These are phyloP conservation scores for Pontederia crassipes DNA, from an alignment of 176 grass and related monocot genomes.

Conservation along the genomic window DNA sequence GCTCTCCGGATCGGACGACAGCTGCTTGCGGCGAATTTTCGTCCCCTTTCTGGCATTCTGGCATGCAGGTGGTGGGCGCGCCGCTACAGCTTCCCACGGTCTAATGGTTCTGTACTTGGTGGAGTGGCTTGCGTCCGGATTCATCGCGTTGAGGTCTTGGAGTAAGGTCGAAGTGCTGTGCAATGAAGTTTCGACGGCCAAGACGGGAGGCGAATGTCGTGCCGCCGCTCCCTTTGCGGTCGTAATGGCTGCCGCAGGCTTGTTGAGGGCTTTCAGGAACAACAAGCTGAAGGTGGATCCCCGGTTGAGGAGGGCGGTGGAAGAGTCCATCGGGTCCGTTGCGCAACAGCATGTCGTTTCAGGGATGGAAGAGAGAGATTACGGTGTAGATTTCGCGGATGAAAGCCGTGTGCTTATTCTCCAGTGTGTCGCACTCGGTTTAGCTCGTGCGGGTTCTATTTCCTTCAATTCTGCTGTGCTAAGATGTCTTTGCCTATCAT, in stretches of 20 bases:
- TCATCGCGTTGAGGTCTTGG: slow-evolving; percentile 35
- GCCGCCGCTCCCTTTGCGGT: slow-evolving; percentile 24
- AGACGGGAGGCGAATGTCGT: not conserved
- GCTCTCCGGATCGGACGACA: slow-evolving; percentile 26
- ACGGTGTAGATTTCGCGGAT: not conserved
- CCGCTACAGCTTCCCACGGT: slow-evolving; percentile 17
- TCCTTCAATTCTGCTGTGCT: slow-evolving; percentile 38
- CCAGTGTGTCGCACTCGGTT: slow-evolving; percentile 57
- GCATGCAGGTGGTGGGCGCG: not conserved
- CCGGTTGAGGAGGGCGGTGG: slow-evolving; percentile 36
- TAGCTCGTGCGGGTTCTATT: slow-evolving; percentile 48
- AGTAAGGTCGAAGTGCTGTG: slow-evolving; percentile 40
- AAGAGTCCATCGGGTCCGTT: slow-evolving; percentile 40
- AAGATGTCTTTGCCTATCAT: slow-evolving; percentile 30
- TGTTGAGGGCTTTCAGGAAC: slow-evolving; percentile 40
- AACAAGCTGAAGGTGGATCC: slow-evolving; percentile 50
- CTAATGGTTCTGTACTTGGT: slow-evolving; percentile 59
- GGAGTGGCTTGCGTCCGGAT: slow-evolving; percentile 61
- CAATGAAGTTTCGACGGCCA: slow-evolving; percentile 24
- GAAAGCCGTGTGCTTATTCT: slow-evolving; percentile 26
- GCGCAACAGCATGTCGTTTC: slow-evolving; percentile 26
- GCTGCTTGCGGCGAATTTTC: slow-evolving; percentile 28
- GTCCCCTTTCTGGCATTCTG: slow-evolving; percentile 40
- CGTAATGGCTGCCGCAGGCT: slow-evolving; percentile 50
- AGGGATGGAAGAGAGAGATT: slow-evolving; percentile 2